phyloP scores from a whole-genome alignment of 1,284 basidiomycete species.

The Pseudozyma pruni region DNA sequence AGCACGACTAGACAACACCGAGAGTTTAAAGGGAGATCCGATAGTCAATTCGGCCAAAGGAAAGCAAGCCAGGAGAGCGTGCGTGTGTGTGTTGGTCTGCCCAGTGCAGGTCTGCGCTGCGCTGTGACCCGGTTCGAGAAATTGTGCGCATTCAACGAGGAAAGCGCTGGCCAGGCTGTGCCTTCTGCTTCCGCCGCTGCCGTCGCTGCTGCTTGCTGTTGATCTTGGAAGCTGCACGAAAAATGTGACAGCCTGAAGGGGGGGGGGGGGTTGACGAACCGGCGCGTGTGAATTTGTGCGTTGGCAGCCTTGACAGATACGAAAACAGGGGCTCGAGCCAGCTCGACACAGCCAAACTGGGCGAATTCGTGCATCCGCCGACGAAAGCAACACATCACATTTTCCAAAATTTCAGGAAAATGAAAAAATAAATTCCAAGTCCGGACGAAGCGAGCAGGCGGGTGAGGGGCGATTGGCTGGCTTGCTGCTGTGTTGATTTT shows the following conservation, averaged over 20 bases:
- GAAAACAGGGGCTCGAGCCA: conserved; percentile 44
- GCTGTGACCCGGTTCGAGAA: no score
- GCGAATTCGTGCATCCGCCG: conserved; percentile 25
- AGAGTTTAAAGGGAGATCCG: conserved; percentile 26
- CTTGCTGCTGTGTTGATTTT: no score
- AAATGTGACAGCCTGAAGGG: conserved; percentile 13
- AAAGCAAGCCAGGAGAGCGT: background rate
- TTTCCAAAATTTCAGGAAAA: conserved; percentile 5
- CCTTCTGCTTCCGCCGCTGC: no score
- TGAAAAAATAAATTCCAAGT: conserved; percentile 4
- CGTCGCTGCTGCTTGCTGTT: conserved; percentile 1
- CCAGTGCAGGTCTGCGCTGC: background rate
- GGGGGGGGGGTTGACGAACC: no score
- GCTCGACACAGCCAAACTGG: background rate
- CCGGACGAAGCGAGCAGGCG: background rate
- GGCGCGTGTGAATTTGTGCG: conserved; percentile 16
- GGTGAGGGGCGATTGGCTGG: background rate
- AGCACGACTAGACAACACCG: conserved; percentile 11
- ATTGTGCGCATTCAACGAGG: no score
- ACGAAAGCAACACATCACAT: conserved; percentile 44
- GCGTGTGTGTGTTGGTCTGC: conserved; percentile 12
- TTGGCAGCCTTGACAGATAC: conserved; percentile 15
- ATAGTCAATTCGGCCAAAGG: conserved; percentile 4
- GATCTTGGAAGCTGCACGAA: conserved; percentile 9
- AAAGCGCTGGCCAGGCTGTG: conserved; percentile 7